Base-by-base conservation (phyloP, 257 asterid genomes). In the Nicotiana sylvestris region DNA sequence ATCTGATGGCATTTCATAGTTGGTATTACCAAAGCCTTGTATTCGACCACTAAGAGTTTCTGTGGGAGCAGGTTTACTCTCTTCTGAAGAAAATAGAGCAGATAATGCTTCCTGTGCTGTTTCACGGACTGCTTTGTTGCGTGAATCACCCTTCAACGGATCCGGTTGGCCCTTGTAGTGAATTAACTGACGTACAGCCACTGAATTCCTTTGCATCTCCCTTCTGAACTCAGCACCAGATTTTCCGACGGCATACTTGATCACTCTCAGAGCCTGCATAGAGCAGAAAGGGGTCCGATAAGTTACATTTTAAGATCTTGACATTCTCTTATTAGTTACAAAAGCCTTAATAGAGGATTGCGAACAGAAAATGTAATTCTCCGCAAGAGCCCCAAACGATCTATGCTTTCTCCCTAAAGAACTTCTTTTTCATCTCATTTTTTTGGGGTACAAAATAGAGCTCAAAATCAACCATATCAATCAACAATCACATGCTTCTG, bases 161-260 rank as follows among this genome's bases (percentile, higher is more conserved):
- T 96, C 98, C 5, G 98, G 94, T 80, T 89, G 93, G 82, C 99
- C 99, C 87, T 89, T 94, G 88, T 96, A 94, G 92, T 94, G 99
- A 85, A 94, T 93, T 83, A 96, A 86, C 81, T 94, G 98, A 35
- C 99, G 97, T 65, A 96, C 88, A 81, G 95, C 87, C 82, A 93
- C 94, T 2, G 99, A 94, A 87, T 96, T 91, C 90, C 99, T 89
- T 83, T 96, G 99, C 97, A 96, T 96, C 91, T 96, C 99, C 87
- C 99, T 93, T 89, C 93, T 90, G 83, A 96, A 96, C 87, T 92
- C 98, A 29, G 95, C 85, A 87, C 99, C 98, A 1, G 99, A 94
- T 92, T 96, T 96, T 80, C 93, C 98, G 83, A 96, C 93, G 0
- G 97, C 94, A 87, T 96, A 96, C 86, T 96, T 96, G 86, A 96